phyloP scores from a whole-genome alignment of 306 rosid genomes.

The Casuarina equisetifolia region DNA sequence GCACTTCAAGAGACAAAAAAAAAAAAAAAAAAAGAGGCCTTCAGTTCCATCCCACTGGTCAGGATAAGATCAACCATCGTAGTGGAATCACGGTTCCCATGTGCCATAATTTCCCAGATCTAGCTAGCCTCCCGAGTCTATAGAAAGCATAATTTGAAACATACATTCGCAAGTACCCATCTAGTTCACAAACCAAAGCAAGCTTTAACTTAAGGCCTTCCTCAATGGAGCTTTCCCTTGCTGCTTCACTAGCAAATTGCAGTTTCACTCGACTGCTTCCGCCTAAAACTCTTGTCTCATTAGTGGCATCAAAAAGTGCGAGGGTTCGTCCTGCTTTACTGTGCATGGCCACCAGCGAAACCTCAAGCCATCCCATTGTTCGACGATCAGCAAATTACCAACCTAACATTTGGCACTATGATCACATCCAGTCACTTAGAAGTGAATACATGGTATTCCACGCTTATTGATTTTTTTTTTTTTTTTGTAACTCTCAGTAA shows the following conservation, averaged over 20 bases:
- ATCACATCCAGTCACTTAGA: slow-evolving; percentile 12
- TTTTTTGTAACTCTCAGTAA: neutral
- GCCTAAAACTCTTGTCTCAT: neutral
- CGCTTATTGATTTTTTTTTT: neutral
- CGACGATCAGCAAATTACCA: slow-evolving; percentile 31
- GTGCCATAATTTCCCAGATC: no score
- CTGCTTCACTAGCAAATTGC: neutral
- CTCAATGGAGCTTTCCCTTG: neutral
- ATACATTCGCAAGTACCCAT: neutral
- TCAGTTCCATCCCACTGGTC: no score
- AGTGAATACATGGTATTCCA: slow-evolving; percentile 6
- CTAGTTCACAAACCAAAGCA: neutral
- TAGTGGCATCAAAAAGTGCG: neutral
- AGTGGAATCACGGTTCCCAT: no score
- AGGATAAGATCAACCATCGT: no score
- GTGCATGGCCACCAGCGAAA: neutral
- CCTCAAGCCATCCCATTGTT: neutral
- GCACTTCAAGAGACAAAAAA: no score
- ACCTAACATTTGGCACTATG: slow-evolving; percentile 22
- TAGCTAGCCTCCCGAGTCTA: no score
- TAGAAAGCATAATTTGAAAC: no score
- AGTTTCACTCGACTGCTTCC: neutral
- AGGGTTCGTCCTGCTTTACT: neutral
- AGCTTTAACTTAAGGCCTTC: neutral
- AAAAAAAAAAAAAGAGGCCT: no score